Evolutionary conservation across 768 basidiomycete genomes (phyloP).

Genomic region (Mycena rosella): DNA sequence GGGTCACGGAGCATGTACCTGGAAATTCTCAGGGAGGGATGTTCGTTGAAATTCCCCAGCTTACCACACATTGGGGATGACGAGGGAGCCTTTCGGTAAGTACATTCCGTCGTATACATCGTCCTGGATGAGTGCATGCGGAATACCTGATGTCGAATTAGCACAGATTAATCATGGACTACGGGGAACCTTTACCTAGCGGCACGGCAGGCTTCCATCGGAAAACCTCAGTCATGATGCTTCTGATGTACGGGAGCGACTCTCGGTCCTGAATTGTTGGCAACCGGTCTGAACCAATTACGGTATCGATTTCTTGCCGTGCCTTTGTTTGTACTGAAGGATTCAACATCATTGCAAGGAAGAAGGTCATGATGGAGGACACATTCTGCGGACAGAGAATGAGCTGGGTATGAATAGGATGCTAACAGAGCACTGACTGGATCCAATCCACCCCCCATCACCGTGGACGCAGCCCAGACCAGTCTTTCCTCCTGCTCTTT

Average conservation of each 20-base stretch:
- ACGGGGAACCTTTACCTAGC: constrained; percentile 22
- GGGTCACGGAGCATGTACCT: constrained; percentile 28
- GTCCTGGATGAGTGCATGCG: constrained; percentile 14
- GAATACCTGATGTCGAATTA: background rate
- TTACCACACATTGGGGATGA: constrained; percentile 26
- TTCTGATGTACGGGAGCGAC: constrained; percentile 26
- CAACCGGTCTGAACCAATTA: constrained; percentile 27
- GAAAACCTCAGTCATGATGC: constrained; percentile 22
- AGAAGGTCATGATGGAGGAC: constrained; percentile 13
- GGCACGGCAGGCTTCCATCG: constrained; percentile 31
- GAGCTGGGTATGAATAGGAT: background rate
- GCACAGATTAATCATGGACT: too few species aligned
- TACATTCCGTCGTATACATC: constrained; percentile 26
- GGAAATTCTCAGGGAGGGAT: background rate
- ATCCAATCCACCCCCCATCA: constrained; percentile 22
- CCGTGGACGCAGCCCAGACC: constrained; percentile 1
- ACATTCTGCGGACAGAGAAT: background rate
- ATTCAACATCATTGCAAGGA: constrained; percentile 29
- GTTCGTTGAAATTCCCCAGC: background rate
- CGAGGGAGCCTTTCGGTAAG: constrained; percentile 22
- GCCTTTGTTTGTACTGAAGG: constrained; percentile 28
- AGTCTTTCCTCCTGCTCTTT: background rate
- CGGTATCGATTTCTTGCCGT: constrained; percentile 14
- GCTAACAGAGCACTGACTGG: background rate
- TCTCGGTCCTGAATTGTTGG: constrained; percentile 23